phyloP scores from a whole-genome alignment of 768 basidiomycete species.

The Xerocomus brunneocitrinus region DNA sequence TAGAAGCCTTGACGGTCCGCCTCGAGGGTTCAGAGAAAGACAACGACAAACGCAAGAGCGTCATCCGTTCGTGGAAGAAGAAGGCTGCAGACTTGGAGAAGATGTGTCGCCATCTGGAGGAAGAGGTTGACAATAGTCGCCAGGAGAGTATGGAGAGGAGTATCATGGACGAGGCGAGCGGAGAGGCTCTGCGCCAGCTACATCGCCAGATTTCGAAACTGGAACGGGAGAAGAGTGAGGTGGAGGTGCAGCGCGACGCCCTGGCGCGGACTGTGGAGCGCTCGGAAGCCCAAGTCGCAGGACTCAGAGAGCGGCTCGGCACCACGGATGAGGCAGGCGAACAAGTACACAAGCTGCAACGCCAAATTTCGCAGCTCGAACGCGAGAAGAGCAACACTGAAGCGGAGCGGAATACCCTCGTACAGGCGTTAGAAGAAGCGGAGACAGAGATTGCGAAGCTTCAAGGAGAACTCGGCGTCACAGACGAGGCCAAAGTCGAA shows the following conservation, averaged over 20 bases:
- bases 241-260: conserved; percentile 43
- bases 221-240: conserved; percentile 58
- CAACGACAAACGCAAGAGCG: conserved; percentile 51
- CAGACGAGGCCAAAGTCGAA: no score
- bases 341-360: no score
- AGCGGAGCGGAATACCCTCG: no score
- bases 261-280: conserved; percentile 10
- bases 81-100: conserved; percentile 72
- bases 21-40: conserved; percentile 57
- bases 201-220: conserved; percentile 77
- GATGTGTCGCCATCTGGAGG: conserved; percentile 64
- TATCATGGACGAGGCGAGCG: conserved; percentile 79
- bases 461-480: no score
- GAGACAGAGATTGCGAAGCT: no score
- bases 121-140: conserved; percentile 82
- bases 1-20: conserved; percentile 53
- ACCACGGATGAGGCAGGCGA: no score
- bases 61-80: conserved; percentile 65
- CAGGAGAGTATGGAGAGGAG: conserved; percentile 79
- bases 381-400: no score
- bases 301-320: conserved; percentile 38
- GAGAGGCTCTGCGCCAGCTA: conserved; percentile 73
- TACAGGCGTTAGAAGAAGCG: no score
- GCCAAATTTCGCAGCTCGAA: no score
- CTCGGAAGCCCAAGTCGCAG: conserved; percentile 62